Evolutionary conservation across 495 filamentous ascomycete genomes (phyloP).

Genomic region (Xylaria palmicola): DNA sequence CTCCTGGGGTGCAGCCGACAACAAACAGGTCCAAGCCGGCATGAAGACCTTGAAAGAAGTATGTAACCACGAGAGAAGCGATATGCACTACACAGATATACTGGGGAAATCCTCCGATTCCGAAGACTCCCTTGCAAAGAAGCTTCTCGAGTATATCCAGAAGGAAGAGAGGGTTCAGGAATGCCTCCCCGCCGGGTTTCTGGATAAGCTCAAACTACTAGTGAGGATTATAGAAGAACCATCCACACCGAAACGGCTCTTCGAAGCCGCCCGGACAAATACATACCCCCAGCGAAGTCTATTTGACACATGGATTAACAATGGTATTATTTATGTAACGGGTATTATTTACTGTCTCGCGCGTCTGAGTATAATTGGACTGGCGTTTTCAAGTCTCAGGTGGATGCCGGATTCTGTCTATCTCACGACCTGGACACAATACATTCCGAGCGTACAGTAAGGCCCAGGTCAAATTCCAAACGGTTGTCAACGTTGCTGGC

Average conservation of each 20-base stretch:
- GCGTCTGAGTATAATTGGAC: slow-evolving; percentile 3
- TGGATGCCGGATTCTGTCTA: slow-evolving; percentile 10
- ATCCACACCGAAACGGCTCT: neutral
- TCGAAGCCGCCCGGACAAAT: neutral
- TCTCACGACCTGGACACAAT: neutral
- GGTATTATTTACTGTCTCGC: neutral
- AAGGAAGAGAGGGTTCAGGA: neutral
- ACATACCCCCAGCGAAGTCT: neutral
- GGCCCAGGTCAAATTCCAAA: neutral
- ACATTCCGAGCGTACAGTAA: slow-evolving; percentile 6
- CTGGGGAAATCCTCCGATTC: neutral
- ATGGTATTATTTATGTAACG: neutral
- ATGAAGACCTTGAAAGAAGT: neutral
- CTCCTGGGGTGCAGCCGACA: neutral
- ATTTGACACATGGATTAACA: neutral
- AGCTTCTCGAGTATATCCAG: neutral
- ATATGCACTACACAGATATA: slow-evolving; percentile 1
- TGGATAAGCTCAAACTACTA: neutral
- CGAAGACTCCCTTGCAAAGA: neutral
- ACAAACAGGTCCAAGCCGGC: neutral
- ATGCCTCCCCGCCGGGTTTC: neutral
- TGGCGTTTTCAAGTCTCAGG: slow-evolving; percentile 5
- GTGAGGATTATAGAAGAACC: neutral
- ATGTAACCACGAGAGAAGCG: neutral
- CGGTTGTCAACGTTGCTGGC: too few species aligned